Conservation (phyloP, 2,329 filamentous ascomycete species). For the Aciculosporium take region DNA sequence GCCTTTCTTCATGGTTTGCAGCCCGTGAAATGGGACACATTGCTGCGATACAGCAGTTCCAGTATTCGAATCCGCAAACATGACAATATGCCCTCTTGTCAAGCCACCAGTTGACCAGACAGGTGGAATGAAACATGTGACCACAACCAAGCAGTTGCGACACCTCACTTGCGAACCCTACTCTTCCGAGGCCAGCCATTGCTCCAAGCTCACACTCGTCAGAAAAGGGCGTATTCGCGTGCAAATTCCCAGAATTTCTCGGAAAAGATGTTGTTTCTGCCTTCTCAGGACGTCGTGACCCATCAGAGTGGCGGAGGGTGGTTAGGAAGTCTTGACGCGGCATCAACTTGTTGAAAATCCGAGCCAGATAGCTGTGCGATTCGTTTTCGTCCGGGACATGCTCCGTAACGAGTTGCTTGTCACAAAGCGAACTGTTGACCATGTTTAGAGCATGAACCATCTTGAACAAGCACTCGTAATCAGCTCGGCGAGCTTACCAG, state of each 20-base stretch:
- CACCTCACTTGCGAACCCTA: neutral
- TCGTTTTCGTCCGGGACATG: neutral
- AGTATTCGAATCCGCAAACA: neutral
- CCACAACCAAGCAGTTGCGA: neutral
- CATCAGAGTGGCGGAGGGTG: neutral
- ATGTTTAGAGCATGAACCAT: too few relatives aligned
- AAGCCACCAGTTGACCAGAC: constrained; percentile 1
- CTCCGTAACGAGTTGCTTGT: neutral
- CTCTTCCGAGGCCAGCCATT: neutral
- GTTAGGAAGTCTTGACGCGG: neutral
- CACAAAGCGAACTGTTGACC: neutral
- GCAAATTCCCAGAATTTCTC: too few relatives aligned
- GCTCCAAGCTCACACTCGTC: neutral
- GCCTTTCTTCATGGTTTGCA: neutral
- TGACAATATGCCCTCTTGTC: neutral
- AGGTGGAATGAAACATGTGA: constrained; percentile 1
- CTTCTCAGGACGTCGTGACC: neutral
- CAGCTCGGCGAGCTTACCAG: neutral
- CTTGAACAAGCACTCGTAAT: neutral
- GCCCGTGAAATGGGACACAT: neutral
- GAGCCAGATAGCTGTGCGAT: neutral
- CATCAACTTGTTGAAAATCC: neutral
- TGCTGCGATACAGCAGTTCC: neutral
- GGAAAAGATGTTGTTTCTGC: neutral
- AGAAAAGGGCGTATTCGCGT: neutral